phyloP scores from a whole-genome alignment of 768 basidiomycete genomes.

The Mycena pura region DNA sequence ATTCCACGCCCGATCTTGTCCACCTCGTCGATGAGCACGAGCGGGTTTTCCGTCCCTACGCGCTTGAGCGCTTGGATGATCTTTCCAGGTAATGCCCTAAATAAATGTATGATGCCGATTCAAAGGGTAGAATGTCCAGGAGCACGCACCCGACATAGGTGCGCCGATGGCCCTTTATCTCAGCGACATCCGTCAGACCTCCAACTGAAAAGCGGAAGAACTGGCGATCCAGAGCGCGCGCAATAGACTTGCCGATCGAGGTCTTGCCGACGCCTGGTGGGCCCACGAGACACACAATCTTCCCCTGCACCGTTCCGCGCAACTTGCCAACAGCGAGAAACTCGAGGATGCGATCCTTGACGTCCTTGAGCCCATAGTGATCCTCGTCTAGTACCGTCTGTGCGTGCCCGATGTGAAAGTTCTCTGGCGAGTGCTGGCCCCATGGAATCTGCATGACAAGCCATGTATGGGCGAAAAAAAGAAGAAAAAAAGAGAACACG shows the following conservation, averaged over 20 bases:
- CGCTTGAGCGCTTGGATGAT: conserved; percentile 94
- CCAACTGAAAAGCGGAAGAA: conserved; percentile 99
- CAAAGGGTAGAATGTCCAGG: not conserved
- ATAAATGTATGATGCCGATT: too few species aligned
- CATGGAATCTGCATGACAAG: conserved; percentile 89
- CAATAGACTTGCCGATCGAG: conserved; percentile 93
- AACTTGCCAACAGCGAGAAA: conserved; percentile 96
- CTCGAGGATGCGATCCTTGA: conserved; percentile 93
- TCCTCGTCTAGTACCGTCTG: conserved; percentile 89
- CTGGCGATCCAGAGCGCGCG: conserved; percentile 86
- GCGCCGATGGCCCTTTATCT: conserved; percentile 97
- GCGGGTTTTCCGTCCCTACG: conserved; percentile 91
- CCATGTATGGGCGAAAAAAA: conserved; percentile 9
- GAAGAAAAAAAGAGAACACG: conserved; percentile 17
- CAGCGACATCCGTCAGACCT: conserved; percentile 95
- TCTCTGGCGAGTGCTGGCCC: conserved; percentile 94
- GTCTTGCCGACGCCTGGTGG: conserved; percentile 99
- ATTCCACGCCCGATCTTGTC: conserved; percentile 93
- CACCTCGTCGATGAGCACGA: conserved; percentile 94
- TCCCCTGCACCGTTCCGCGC: conserved; percentile 93
- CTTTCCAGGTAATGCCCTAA: conserved; percentile 89
- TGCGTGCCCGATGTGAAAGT: conserved; percentile 87
- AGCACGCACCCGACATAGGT: conserved; percentile 91
- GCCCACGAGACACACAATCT: conserved; percentile 96
- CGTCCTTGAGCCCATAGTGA: conserved; percentile 90